phyloP scores from a whole-genome alignment of 257 asterid genomes.

The Echites panduratus region DNA sequence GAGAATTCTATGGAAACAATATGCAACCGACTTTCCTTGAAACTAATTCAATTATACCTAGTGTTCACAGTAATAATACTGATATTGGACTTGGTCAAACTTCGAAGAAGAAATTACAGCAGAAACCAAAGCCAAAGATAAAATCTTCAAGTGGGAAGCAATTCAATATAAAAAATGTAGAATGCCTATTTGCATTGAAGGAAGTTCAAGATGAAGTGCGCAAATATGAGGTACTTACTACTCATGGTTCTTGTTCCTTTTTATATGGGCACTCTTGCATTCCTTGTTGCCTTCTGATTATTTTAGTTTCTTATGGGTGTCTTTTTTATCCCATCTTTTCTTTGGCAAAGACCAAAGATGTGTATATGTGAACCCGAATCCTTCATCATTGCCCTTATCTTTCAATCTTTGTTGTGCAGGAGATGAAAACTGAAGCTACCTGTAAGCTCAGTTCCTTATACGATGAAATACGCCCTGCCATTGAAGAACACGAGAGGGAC shows the following conservation, averaged over 20 bases:
- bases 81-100: conserved; percentile 41
- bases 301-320: neutral
- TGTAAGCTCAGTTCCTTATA: conserved; percentile 55
- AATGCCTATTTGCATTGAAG: conserved; percentile 55
- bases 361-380: neutral
- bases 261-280: neutral
- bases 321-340: too few species aligned
- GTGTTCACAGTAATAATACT: conserved; percentile 56
- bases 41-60: conserved; percentile 47
- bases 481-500: conserved; percentile 81
- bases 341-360: neutral
- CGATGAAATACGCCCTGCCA: conserved; percentile 85
- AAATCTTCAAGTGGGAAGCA: conserved; percentile 47
- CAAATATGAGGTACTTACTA: conserved; percentile 47
- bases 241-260: neutral
- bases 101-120: conserved; percentile 53
- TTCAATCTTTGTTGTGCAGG: conserved; percentile 32
- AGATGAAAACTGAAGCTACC: conserved; percentile 47
- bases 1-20: conserved; percentile 28
- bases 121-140: conserved; percentile 32
- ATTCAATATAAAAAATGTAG: conserved; percentile 46
- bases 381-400: neutral
- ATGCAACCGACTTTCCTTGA: conserved; percentile 36
- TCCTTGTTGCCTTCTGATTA: neutral
- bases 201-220: conserved; percentile 64